Conservation (phyloP, 805 yeast genomes). For the Saccharomycopsis sp. region DNA sequence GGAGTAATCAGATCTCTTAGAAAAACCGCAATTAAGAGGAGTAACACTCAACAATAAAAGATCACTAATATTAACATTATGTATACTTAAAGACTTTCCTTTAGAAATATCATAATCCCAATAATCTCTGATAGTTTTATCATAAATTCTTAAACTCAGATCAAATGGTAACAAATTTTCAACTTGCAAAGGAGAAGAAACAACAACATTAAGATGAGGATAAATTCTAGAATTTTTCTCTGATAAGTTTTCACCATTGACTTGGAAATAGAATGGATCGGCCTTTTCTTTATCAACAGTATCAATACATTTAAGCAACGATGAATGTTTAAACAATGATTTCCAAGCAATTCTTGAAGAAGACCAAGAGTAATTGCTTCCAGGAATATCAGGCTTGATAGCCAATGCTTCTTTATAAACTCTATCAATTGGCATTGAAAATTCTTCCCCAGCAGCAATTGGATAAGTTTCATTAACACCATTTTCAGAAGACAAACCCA, state of each 20-base stretch:
- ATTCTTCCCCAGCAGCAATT: slow-evolving; percentile 44
- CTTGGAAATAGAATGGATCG: slow-evolving; percentile 56
- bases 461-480: slow-evolving; percentile 25
- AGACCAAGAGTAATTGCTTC: slow-evolving; percentile 55
- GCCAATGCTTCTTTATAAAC: slow-evolving; percentile 50
- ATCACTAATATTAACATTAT: slow-evolving; percentile 66
- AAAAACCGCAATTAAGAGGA: slow-evolving; percentile 52
- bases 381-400: slow-evolving; percentile 51
- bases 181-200: slow-evolving; percentile 79
- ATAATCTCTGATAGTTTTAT: slow-evolving; percentile 57
- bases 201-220: slow-evolving; percentile 70
- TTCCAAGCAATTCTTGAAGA: slow-evolving; percentile 55
- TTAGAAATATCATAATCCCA: slow-evolving; percentile 52
- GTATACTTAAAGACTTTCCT: slow-evolving; percentile 65
- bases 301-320: slow-evolving; percentile 49
- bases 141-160: slow-evolving; percentile 62
- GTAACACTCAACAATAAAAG: slow-evolving; percentile 61
- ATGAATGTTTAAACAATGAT: slow-evolving; percentile 36
- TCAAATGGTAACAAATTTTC: slow-evolving; percentile 82
- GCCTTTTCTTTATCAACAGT: slow-evolving; percentile 24
- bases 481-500: slow-evolving; percentile 25
- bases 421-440: slow-evolving; percentile 64
- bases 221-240: slow-evolving; percentile 68
- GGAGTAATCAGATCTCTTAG: slow-evolving; percentile 59
- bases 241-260: slow-evolving; percentile 51